phyloP scores from a whole-genome alignment of 495 filamentous ascomycete genomes.

The Penicillium dipodomyicola region DNA sequence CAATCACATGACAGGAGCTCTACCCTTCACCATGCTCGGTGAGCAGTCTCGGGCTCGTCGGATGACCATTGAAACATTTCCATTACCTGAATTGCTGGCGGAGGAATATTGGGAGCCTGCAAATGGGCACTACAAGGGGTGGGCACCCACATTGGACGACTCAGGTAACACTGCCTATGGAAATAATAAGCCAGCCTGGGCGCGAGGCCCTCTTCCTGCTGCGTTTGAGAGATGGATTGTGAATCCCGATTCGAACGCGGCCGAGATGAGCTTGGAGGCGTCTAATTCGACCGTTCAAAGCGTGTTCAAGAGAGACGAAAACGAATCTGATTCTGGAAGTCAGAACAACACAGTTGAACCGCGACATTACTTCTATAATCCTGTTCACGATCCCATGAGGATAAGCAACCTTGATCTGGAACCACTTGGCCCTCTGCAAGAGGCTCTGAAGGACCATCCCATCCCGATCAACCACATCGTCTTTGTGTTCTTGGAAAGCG shows the following conservation, averaged over 20 bases:
- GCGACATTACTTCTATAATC: slow-evolving; percentile 34
- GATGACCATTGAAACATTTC: slow-evolving; percentile 11
- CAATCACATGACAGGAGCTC: slow-evolving; percentile 34
- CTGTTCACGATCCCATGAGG: slow-evolving; percentile 41
- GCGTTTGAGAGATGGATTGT: slow-evolving; percentile 25
- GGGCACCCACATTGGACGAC: slow-evolving; percentile 14
- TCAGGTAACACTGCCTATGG: slow-evolving; percentile 18
- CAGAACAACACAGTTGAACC: slow-evolving; percentile 9
- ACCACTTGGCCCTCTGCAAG: slow-evolving; percentile 31
- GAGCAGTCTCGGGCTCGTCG: slow-evolving; percentile 19
- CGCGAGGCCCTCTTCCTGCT: slow-evolving; percentile 18
- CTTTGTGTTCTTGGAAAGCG: slow-evolving; percentile 45
- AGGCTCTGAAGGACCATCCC: slow-evolving; percentile 29
- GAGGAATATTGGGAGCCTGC: slow-evolving; percentile 20
- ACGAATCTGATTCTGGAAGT: background rate
- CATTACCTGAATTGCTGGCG: slow-evolving; percentile 18
- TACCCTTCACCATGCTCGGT: slow-evolving; percentile 33
- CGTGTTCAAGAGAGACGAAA: background rate
- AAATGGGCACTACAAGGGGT: slow-evolving; percentile 24
- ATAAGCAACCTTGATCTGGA: slow-evolving; percentile 42
- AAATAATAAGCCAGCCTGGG: slow-evolving; percentile 18
- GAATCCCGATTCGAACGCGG: background rate
- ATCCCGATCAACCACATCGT: slow-evolving; percentile 44
- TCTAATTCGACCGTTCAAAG: background rate
- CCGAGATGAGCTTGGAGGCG: background rate